Evolutionary conservation across 306 rosid species (phyloP), one percentile per base, ranked within the genome.

Genomic region (Quillaja saponaria): DNA sequence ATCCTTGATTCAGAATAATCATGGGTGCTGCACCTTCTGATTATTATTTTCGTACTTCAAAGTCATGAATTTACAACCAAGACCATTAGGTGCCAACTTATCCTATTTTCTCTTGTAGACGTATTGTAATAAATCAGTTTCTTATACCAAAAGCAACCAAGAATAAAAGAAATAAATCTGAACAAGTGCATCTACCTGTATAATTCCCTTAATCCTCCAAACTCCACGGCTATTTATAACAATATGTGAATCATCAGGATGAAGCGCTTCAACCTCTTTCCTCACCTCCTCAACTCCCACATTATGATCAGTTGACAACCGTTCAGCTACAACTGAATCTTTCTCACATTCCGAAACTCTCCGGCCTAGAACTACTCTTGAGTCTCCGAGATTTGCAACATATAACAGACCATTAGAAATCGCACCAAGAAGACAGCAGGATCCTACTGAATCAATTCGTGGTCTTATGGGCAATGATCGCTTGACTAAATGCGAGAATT

Each of bases 181-280:
- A 53, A 33, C 8, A 55, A 38, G 39, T 18, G 21, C 35, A 13
- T 55, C 42, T 85, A 89, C 96, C 99, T 92, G 99, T 81, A 92
- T 92, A 64, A 92, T 92, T 49, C 99, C 99, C 69, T 92, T 92
- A 48, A 92, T 87, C 65, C 99, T 85, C 99, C 99, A 92, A 47
- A 83, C 92, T 48, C 99, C 99, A 1, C 86, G 96, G 45, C 40
- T 78, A 66, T 78, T 74, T 19, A 92, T 90, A 41, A 92, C 96
- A 40, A 87, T 58, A 18, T 81, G 95, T 1, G 94, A 48, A 76
- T 92, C 99, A 61, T 92, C 99, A 2, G 99, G 99, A 64, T 92
- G 96, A 49, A 86, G 94, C 38, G 96, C 95, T 71, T 81, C 84
- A 15, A 92, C 91, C 71, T 92, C 99, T 71, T 74, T 83, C 77